Evolutionary conservation across 352 stramenopile genomes (phyloP).

Genomic region (Globisporangium takayamanum): DNA sequence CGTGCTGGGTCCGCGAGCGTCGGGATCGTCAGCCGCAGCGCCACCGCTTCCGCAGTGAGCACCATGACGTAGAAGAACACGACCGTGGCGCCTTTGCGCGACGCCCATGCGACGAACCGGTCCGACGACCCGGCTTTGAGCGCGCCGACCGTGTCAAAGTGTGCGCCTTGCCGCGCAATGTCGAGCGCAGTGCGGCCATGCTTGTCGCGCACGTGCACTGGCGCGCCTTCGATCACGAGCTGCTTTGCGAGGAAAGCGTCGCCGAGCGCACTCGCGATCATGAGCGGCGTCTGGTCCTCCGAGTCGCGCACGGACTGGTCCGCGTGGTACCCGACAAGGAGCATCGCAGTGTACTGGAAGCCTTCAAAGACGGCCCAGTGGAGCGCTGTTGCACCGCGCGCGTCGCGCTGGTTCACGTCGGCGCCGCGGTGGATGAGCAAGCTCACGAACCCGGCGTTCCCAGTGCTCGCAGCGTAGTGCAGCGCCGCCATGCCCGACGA

Average conservation of each 20-base stretch:
- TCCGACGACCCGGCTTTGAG: slow-evolving; percentile 66
- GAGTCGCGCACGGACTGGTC: slow-evolving; percentile 51
- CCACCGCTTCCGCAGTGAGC: slow-evolving; percentile 35
- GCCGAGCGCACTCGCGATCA: slow-evolving; percentile 75
- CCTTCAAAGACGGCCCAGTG: slow-evolving; percentile 84
- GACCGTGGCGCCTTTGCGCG: slow-evolving; percentile 49
- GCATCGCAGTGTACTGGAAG: slow-evolving; percentile 78
- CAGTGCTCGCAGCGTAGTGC: slow-evolving; percentile 75
- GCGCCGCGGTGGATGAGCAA: slow-evolving; percentile 51
- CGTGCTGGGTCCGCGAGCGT: slow-evolving; percentile 22
- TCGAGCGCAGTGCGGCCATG: slow-evolving; percentile 68
- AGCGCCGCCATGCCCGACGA: slow-evolving; percentile 76
- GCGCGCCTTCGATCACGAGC: slow-evolving; percentile 73
- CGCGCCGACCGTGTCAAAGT: slow-evolving; percentile 58
- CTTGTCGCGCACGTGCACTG: slow-evolving; percentile 53
- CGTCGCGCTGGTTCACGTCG: slow-evolving; percentile 66
- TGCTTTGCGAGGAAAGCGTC: slow-evolving; percentile 81
- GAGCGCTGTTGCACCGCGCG: slow-evolving; percentile 58
- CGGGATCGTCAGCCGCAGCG: slow-evolving; percentile 50
- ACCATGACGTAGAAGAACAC: slow-evolving; percentile 71
- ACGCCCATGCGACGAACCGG: slow-evolving; percentile 56
- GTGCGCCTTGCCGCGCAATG: slow-evolving; percentile 61
- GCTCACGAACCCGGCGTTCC: slow-evolving; percentile 68
- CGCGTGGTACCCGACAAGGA: slow-evolving; percentile 41
- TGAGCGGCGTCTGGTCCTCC: slow-evolving; percentile 71